Conservation (phyloP, 1,139 yeast genomes). For the Pichia sorboxylosa region DNA sequence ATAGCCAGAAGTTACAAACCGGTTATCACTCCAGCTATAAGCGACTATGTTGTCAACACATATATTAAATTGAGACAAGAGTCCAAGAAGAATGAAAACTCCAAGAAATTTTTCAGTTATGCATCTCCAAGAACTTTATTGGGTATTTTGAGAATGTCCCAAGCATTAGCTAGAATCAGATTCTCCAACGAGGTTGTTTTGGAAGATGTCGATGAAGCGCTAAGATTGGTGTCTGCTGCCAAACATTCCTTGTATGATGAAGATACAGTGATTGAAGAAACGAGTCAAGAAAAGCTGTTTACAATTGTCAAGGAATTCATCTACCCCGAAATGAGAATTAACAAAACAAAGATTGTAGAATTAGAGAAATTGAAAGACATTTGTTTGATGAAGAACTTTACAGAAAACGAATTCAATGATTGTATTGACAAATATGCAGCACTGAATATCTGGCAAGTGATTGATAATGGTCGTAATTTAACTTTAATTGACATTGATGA, state of each 20-base stretch:
- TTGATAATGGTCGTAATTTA: constrained; percentile 51
- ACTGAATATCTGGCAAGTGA: constrained; percentile 66
- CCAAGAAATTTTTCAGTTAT: constrained; percentile 73
- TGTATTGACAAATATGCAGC: constrained; percentile 67
- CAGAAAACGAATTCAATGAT: constrained; percentile 63
- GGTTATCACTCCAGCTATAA: constrained; percentile 72
- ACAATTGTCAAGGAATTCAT: constrained; percentile 29
- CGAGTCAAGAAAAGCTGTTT: constrained; percentile 35
- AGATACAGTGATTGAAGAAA: constrained; percentile 39
- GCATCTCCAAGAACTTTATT: constrained; percentile 91
- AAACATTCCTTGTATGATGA: constrained; percentile 63
- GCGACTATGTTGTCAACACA: constrained; percentile 76
- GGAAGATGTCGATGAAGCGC: constrained; percentile 91
- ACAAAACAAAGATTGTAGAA: constrained; percentile 28
- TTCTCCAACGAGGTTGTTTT: constrained; percentile 59
- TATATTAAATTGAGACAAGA: constrained; percentile 91
- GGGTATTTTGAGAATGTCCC: constrained; percentile 86
- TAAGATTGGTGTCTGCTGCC: constrained; percentile 76
- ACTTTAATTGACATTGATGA: constrained; percentile 25
- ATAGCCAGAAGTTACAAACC: constrained; percentile 83
- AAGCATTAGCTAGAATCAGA: constrained; percentile 85
- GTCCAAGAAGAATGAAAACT: constrained; percentile 67
- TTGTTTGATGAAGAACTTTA: constrained; percentile 76
- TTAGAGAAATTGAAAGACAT: constrained; percentile 51
- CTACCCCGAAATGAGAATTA: constrained; percentile 12